A percentile compares a stretch with the other conserved stretches of the same genome.
Conservation (phyloP, 495 filamentous ascomycete genomes). For the Lentithecium fluviatile region DNA sequence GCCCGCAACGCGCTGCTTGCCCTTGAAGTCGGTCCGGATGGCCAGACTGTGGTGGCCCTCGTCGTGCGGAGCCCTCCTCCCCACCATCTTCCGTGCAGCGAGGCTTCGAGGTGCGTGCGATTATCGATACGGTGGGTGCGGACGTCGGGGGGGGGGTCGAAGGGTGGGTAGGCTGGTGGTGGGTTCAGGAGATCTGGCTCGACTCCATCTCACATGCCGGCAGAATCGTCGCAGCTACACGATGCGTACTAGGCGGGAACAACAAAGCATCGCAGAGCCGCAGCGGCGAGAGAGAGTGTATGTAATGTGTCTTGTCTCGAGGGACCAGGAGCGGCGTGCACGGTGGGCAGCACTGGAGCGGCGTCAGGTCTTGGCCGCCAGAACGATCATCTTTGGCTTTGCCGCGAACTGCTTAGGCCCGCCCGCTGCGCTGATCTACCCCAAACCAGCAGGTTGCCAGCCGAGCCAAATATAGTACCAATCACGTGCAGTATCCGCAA, state of each 20-base stretch:
- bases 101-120: background rate
- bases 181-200: slow-evolving; percentile 16
- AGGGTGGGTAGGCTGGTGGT: background rate
- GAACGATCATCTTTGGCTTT: background rate
- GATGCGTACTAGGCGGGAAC: background rate
- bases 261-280: background rate
- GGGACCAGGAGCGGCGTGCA: background rate
- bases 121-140: background rate
- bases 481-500: too few species aligned
- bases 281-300: background rate
- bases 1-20: slow-evolving; percentile 5
- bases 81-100: slow-evolving; percentile 13
- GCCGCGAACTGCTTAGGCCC: background rate
- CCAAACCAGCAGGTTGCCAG: too few species aligned
- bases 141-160: background rate
- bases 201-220: slow-evolving; percentile 22
- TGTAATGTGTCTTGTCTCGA: background rate
- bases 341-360: background rate
- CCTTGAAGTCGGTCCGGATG: slow-evolving; percentile 19
- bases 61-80: slow-evolving; percentile 19
- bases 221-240: slow-evolving; percentile 1
- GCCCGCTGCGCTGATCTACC: too few species aligned
- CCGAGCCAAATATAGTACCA: too few species aligned
- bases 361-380: background rate
- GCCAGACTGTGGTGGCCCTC: slow-evolving; percentile 17